Percentiles rank a stretch among this genome's conserved stretches.
phyloP scores from a whole-genome alignment of 2,329 filamentous ascomycete species.

The Zalaria sp. region DNA sequence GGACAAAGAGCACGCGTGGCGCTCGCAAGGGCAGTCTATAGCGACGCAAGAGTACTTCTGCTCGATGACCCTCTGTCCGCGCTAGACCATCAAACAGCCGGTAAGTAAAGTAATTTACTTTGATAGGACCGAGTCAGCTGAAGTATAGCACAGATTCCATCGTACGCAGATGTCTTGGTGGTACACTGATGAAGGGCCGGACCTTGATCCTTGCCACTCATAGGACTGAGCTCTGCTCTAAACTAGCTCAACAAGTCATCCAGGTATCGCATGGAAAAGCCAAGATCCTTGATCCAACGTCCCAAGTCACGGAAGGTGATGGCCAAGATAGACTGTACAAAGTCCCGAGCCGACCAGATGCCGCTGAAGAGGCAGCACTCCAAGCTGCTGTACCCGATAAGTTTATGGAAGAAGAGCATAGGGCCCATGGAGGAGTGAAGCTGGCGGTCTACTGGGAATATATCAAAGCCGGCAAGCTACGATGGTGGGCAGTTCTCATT shows the following conservation, averaged over 20 bases:
- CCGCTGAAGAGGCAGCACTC: conserved; percentile 9
- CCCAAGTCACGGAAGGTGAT: conserved; percentile 12
- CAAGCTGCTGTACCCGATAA: conserved; percentile 50
- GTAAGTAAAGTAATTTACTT: too few species aligned
- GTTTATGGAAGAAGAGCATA: conserved; percentile 65
- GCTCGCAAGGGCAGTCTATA: conserved; percentile 32
- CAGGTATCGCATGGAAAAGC: conserved; percentile 51
- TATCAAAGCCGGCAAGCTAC: conserved; percentile 62
- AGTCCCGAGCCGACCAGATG: neutral
- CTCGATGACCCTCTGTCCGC: conserved; percentile 35
- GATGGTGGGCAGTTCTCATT: conserved; percentile 57
- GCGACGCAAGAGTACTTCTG: conserved; percentile 29
- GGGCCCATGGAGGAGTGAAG: conserved; percentile 62
- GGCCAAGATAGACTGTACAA: neutral
- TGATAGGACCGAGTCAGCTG: too few species aligned
- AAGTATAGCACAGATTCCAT: conserved; percentile 30
- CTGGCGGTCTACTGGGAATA: conserved; percentile 71
- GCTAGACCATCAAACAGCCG: conserved; percentile 45
- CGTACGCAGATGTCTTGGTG: conserved; percentile 41
- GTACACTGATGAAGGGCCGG: conserved; percentile 38
- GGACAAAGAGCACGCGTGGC: conserved; percentile 34
- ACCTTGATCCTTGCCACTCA: conserved; percentile 49
- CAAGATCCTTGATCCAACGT: conserved; percentile 9
- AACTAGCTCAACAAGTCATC: conserved; percentile 60
- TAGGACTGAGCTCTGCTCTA: conserved; percentile 54